These are phyloP conservation scores for Phlebopus sp. DNA, from an alignment of 1,284 basidiomycete genomes.

Conservation along the genomic window DNA sequence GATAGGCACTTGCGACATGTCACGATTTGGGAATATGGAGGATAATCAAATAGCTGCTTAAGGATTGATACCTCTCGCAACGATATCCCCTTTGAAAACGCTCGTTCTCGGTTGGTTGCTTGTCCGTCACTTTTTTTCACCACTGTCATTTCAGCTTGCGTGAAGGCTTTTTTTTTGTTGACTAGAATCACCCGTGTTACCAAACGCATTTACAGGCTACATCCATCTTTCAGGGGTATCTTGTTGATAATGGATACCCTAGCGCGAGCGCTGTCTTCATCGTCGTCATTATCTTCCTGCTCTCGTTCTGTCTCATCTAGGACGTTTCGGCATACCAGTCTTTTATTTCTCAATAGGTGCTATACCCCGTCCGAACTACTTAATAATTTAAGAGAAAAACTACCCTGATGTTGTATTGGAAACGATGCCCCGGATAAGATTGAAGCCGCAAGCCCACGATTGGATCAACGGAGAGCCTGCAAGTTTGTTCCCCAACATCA, in stretches of 20 bases:
- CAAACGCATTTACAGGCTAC: conserved; percentile 19
- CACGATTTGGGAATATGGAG: conserved; percentile 10
- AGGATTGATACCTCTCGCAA: conserved; percentile 16
- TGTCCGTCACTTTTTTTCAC: too few species aligned
- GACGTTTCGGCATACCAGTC: conserved; percentile 17
- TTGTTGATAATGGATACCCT: conserved; percentile 19
- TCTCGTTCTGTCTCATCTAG: conserved; percentile 12
- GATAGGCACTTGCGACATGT: conserved; percentile 6
- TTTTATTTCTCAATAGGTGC: conserved; percentile 24
- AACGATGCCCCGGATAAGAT: too few species aligned
- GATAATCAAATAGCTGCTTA: conserved; percentile 12
- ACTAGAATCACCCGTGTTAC: conserved; percentile 9
- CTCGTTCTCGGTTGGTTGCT: conserved; percentile 23
- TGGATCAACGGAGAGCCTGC: too few species aligned
- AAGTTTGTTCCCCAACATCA: conserved; percentile 9
- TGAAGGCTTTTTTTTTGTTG: conserved; percentile 5
- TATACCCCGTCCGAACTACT: conserved; percentile 19
- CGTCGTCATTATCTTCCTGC: conserved; percentile 6
- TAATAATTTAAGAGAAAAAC: conserved; percentile 25
- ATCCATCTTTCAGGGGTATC: conserved; percentile 9
- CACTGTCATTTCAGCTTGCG: background rate
- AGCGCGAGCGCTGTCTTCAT: conserved; percentile 18
- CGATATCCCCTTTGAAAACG: conserved; percentile 9
- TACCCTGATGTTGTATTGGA: conserved; percentile 1
- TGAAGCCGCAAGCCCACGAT: background rate